Evolutionary conservation across 768 basidiomycete genomes (phyloP).

Genomic region (Xanthoconium stramineum): DNA sequence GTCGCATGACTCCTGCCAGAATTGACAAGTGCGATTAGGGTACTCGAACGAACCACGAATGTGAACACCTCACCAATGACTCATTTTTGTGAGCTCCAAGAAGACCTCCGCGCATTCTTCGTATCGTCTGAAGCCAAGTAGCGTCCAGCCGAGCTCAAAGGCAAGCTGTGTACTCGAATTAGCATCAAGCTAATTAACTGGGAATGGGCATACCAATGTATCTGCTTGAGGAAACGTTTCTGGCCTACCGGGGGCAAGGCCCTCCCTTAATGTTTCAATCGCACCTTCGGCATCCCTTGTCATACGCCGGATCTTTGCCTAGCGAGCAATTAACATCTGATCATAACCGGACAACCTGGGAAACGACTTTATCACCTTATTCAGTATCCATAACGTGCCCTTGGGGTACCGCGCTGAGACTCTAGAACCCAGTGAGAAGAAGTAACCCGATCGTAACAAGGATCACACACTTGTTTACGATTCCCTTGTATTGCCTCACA

Average conservation of each 20-base stretch:
- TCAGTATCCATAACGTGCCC: slow-evolving; percentile 73
- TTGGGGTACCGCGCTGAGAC: slow-evolving; percentile 57
- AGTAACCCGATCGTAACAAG: neutral
- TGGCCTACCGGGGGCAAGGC: slow-evolving; percentile 48
- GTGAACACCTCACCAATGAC: slow-evolving; percentile 53
- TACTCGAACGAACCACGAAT: neutral
- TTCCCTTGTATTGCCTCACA: slow-evolving; percentile 56
- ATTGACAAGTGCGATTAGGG: neutral
- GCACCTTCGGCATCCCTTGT: slow-evolving; percentile 60
- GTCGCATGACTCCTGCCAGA: slow-evolving; percentile 67
- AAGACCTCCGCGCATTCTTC: slow-evolving; percentile 67
- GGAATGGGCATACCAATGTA: slow-evolving; percentile 45
- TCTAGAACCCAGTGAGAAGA: slow-evolving; percentile 28
- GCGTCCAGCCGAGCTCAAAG: slow-evolving; percentile 78
- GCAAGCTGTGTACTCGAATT: slow-evolving; percentile 44
- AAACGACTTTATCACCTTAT: slow-evolving; percentile 42
- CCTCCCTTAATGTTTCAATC: slow-evolving; percentile 57
- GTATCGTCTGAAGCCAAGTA: slow-evolving; percentile 61
- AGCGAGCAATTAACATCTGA: neutral
- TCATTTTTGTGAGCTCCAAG: slow-evolving; percentile 59
- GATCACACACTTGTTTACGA: slow-evolving; percentile 58
- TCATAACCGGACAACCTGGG: neutral
- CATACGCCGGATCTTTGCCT: slow-evolving; percentile 80
- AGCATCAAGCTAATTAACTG: neutral
- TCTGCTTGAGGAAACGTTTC: slow-evolving; percentile 70